These are phyloP conservation scores for Ceratobasidium sp. DNA, from an alignment of 1,284 basidiomycete genomes.

Conservation along the genomic window DNA sequence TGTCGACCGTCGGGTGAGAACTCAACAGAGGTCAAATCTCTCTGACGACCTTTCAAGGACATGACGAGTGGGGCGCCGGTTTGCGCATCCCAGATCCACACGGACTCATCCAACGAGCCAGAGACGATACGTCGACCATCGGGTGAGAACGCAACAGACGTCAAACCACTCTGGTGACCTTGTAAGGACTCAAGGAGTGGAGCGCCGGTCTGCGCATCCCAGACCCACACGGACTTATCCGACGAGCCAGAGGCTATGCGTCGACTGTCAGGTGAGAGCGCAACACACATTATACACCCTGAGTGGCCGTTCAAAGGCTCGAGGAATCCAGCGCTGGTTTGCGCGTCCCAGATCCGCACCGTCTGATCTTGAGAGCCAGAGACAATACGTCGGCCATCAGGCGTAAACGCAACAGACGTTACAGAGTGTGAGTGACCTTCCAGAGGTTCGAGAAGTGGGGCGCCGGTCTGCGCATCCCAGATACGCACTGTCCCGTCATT, in stretches of 20 bases:
- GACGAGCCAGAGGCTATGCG: no score
- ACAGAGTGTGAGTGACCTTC: not conserved
- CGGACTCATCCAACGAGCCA: no score
- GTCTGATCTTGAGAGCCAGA: not conserved
- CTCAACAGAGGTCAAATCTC: slow-evolving; percentile 9
- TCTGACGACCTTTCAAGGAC: slow-evolving; percentile 15
- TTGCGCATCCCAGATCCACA: slow-evolving; percentile 34
- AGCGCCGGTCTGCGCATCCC: no score
- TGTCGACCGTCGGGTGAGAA: slow-evolving; percentile 22
- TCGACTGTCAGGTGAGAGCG: no score
- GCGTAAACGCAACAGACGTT: slow-evolving; percentile 28
- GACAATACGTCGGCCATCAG: not conserved
- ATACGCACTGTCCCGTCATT: not conserved
- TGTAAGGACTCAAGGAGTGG: no score
- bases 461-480: not conserved
- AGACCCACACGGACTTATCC: no score
- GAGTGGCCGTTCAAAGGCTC: not conserved
- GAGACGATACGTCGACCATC: no score
- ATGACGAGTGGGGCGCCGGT: not conserved
- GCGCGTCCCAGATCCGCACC: slow-evolving; percentile 39
- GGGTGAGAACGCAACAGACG: no score
- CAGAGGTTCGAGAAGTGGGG: not conserved
- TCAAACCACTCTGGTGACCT: no score
- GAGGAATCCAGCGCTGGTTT: not conserved
- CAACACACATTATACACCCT: no score